Base-by-base conservation (phyloP, 2,329 filamentous ascomycete genomes). In the Elsinoe arachidis region DNA sequence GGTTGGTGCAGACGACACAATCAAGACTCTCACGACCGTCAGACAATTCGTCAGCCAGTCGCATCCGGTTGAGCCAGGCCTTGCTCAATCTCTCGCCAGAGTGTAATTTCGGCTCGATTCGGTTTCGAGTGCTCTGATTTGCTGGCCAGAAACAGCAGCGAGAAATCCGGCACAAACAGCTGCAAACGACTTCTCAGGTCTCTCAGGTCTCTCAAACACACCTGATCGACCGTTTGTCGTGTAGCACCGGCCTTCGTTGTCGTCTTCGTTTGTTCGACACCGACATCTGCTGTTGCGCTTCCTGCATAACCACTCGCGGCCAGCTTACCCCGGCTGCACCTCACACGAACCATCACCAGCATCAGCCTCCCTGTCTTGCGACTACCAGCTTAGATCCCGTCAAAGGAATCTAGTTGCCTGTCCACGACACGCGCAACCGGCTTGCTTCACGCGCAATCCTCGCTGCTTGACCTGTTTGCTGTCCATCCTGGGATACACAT, bases 61-160 rank as follows among this genome's bases (percentile, higher is more conserved):
- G 49, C 49, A 35, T 19, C 49, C 37, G 49, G 49, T 52, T 21
- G 19, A 30, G 46, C 49, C 49, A 39, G 49, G 49, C 49, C 49
- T 23, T 14, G 46, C 15, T 53, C 26, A 30, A 30, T 30, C 26
- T 30, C 17, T 5, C 10, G n/a, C 10, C 11, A 23, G 41, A 23
- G 41, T 46, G 41, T 46, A 37, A 53, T 53, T 53, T 53, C 49
- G 49, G 49, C 46, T 53, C 15, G 49, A 37, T 38, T 39, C n/a
- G 33, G 26, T 51, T 23, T 34, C 23, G 26, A 34, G 26, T 19
- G 33, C 15, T 38, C 33, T 38, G 49, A 53, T 53, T 53, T 53
- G 49, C 49, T 53, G 49, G 46, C 33, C 19, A 51, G 46, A 53
- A 53, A 53, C 49, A 53, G 34, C 33, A n/a, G 26, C 17, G 17